Conservation (phyloP, 2,329 filamentous ascomycete species). For the Phialemonium atrogriseum region DNA sequence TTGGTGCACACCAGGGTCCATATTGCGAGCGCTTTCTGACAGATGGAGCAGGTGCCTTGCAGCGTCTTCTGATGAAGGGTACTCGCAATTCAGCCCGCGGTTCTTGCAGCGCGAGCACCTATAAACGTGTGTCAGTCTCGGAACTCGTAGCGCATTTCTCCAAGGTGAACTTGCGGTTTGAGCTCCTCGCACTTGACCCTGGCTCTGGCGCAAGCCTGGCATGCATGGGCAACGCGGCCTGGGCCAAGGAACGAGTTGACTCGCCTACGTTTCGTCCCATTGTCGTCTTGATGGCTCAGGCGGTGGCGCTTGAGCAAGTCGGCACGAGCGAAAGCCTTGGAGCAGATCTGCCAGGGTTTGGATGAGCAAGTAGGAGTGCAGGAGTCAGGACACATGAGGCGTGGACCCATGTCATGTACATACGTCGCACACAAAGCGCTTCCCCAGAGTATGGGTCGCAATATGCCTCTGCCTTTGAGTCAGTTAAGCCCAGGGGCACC, state of each 20-base stretch:
- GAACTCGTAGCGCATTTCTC: conserved; percentile 1
- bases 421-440: conserved; percentile 35
- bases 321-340: conserved; percentile 45
- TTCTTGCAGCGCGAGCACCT: conserved; percentile 39
- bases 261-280: conserved; percentile 37
- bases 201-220: conserved; percentile 40
- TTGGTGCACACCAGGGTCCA: conserved; percentile 6
- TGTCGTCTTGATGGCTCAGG: conserved; percentile 39
- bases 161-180: conserved; percentile 31
- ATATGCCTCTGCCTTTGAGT: conserved; percentile 29
- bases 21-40: conserved; percentile 25
- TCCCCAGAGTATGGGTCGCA: conserved; percentile 40
- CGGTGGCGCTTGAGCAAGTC: conserved; percentile 45
- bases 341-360: conserved; percentile 29
- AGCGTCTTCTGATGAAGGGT: conserved; percentile 26
- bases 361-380: background rate
- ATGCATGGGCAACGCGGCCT: conserved; percentile 44
- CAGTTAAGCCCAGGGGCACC: background rate
- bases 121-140: background rate
- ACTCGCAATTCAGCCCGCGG: conserved; percentile 37
- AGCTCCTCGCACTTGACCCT: conserved; percentile 47
- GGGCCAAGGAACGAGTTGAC: conserved; percentile 34
- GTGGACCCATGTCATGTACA: conserved; percentile 3
- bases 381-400: background rate
- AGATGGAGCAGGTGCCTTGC: conserved; percentile 35